Conservation (phyloP, 345 rosid species). For the Mercurialis annua region DNA sequence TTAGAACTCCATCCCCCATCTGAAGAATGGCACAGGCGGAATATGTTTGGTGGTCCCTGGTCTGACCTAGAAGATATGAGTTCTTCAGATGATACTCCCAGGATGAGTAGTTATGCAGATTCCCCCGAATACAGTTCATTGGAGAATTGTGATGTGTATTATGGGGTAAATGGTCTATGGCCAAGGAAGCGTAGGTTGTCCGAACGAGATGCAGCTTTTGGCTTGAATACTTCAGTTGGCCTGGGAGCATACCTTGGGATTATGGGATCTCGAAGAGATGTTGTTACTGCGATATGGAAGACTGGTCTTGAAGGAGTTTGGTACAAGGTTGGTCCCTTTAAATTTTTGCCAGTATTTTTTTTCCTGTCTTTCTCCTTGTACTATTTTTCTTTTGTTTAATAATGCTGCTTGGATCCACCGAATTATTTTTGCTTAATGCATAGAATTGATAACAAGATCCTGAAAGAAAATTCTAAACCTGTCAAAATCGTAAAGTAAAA, state of each 20-base stretch:
- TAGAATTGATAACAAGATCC: neutral
- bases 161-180: constrained; percentile 76
- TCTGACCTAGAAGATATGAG: constrained; percentile 71
- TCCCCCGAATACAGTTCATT: constrained; percentile 35
- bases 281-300: constrained; percentile 93
- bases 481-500: neutral
- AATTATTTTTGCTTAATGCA: neutral
- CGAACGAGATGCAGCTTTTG: constrained; percentile 98
- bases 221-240: constrained; percentile 86
- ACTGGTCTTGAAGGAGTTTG: constrained; percentile 93
- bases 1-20: constrained; percentile 97
- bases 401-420: neutral
- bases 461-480: neutral
- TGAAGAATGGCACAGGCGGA: constrained; percentile 99
- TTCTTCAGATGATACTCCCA: constrained; percentile 46
- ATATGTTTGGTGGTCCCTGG: constrained; percentile 96
- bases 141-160: constrained; percentile 47
- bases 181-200: constrained; percentile 94
- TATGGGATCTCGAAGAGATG: constrained; percentile 99
- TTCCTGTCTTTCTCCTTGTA: neutral
- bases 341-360: too few relatives aligned
- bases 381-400: neutral
- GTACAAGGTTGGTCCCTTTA: constrained; percentile 68
- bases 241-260: constrained; percentile 96
- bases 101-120: constrained; percentile 39